Conservation (phyloP, 352 stramenopile species). For the Nothophytophthora sp. region DNA sequence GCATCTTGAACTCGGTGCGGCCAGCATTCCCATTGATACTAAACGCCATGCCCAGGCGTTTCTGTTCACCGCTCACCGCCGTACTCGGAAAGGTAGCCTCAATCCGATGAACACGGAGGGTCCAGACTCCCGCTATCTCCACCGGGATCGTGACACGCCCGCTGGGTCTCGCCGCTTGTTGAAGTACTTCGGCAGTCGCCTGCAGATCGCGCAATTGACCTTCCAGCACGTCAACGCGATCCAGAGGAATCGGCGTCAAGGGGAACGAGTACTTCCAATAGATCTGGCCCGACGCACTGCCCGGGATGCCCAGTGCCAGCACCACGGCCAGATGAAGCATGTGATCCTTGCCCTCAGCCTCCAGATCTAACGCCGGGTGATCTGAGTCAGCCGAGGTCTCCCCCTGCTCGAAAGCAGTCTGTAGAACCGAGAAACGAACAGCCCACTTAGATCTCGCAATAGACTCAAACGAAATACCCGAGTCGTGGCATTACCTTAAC, state of each 20-base stretch:
- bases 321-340: background rate
- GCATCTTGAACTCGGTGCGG: no score
- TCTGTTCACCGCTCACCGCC: no score
- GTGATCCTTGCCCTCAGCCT: background rate
- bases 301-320: background rate
- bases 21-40: no score
- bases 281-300: background rate
- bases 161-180: slow-evolving; percentile 1
- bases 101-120: no score
- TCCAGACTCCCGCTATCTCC: no score
- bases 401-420: background rate
- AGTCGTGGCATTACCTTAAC: no score
- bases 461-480: no score
- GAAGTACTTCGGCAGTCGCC: background rate
- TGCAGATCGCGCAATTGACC: slow-evolving; percentile 1
- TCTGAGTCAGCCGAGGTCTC: background rate
- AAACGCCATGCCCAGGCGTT: no score
- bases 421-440: no score
- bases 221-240: background rate
- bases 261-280: slow-evolving; percentile 2
- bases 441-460: no score
- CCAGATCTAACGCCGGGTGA: background rate
- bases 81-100: no score
- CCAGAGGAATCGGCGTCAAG: background rate
- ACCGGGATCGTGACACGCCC: no score